Conservation (phyloP, 2,329 filamentous ascomycete species). For the Cladorrhinum sp. region DNA sequence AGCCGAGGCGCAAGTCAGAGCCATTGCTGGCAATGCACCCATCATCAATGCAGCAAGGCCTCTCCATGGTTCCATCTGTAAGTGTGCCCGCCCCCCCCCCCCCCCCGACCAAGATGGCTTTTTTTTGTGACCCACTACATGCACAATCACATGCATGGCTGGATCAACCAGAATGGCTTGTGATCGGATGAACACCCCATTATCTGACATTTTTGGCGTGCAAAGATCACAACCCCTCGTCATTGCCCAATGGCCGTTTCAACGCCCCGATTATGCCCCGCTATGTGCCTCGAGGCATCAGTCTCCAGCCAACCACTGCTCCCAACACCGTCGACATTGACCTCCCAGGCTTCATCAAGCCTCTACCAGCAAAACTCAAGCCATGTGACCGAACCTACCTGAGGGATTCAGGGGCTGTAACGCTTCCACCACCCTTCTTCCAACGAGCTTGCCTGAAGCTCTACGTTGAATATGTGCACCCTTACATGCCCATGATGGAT, state of each 20-base stretch:
- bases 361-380: slow-evolving; percentile 72
- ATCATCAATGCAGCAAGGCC: background rate
- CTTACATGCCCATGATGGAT: slow-evolving; percentile 88
- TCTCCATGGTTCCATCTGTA: background rate
- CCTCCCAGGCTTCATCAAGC: slow-evolving; percentile 69
- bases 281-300: background rate
- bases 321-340: slow-evolving; percentile 28
- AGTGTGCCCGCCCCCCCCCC: background rate
- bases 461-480: slow-evolving; percentile 87
- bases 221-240: background rate
- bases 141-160: background rate
- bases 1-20: background rate
- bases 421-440: slow-evolving; percentile 65
- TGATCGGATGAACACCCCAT: background rate
- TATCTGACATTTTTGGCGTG: background rate
- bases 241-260: background rate
- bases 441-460: slow-evolving; percentile 78
- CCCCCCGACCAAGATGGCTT: background rate
- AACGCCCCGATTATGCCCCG: background rate
- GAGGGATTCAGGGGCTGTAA: slow-evolving; percentile 77
- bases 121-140: background rate
- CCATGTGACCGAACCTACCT: slow-evolving; percentile 82
- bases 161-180: background rate
- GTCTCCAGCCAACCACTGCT: background rate
- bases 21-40: background rate